Percentiles rank a stretch among this genome's conserved stretches.
These are phyloP conservation scores for Claviceps capensis DNA, from an alignment of 2,329 filamentous ascomycete species.

Conservation along the genomic window DNA sequence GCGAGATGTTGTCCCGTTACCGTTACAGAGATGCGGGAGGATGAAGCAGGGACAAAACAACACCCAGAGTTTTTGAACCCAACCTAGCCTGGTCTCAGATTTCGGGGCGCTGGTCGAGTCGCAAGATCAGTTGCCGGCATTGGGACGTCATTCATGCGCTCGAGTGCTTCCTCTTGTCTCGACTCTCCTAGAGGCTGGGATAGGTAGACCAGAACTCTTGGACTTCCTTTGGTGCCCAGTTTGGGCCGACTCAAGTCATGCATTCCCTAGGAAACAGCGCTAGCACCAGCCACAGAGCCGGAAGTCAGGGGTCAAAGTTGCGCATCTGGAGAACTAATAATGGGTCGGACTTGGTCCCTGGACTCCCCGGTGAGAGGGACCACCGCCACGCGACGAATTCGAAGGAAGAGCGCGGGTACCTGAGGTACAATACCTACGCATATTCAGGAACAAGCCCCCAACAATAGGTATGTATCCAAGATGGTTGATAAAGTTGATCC, in stretches of 20 bases:
- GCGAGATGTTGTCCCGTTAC: neutral
- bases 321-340: too few species aligned
- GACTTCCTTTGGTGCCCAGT: constrained; percentile 1
- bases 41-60: neutral
- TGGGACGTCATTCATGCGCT: constrained; percentile 2
- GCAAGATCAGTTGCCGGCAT: constrained; percentile 1
- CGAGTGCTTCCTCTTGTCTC: neutral
- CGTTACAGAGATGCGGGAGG: neutral
- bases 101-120: neutral
- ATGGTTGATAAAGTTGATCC: neutral
- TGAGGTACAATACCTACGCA: neutral
- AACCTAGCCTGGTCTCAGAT: neutral
- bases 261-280: neutral
- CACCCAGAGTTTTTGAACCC: neutral
- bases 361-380: neutral
- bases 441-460: neutral
- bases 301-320: neutral
- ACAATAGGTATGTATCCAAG: too few species aligned
- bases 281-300: neutral
- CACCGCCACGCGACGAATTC: neutral
- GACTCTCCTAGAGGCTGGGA: neutral
- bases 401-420: neutral
- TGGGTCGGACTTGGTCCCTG: too few species aligned
- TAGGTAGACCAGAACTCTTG: neutral
- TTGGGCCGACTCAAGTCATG: neutral